Evolutionary conservation across 495 filamentous ascomycete species (phyloP), one percentile per base, ranked within the genome.

Genomic region (Aspergillus carlsbadensis): DNA sequence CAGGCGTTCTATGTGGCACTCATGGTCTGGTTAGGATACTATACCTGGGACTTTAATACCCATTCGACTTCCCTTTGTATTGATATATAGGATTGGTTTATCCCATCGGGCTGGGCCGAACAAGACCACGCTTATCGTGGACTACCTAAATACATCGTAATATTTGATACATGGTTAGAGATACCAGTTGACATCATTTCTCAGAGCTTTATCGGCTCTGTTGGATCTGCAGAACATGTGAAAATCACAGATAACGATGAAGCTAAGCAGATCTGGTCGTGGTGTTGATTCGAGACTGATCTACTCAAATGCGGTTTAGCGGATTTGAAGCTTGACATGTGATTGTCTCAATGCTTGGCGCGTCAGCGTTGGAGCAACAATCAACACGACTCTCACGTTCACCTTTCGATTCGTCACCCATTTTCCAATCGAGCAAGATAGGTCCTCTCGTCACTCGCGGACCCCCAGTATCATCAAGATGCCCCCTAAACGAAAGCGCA

Each of bases 401-500:
- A n/a, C 6, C 34, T 6, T 15, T 29, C 35, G 13, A 29, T 2
- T 11, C 22, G 10, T 5, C 14, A 52, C 11, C 10, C 5, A 35
- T 18, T 21, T n/a, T 31, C 6, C n/a, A n/a, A n/a, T n/a, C n/a
- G n/a, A n/a, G n/a, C n/a, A n/a, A n/a, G n/a, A n/a, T n/a, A n/a
- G n/a, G n/a, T n/a, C n/a, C n/a, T n/a, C n/a, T n/a, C n/a, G n/a
- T n/a, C n/a, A n/a, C n/a, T n/a, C n/a, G n/a, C n/a, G n/a, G n/a
- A n/a, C n/a, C n/a, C n/a, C n/a, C n/a, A 11, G 10, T 43, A 22
- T 14, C 26, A n/a, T 36, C 37, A 29, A 37, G 43, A 73, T 73
- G 70, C 70, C 70, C 31, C 62, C 70, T 15, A 76, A 76, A 62
- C 59, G 73, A 53, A 76, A 76, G 62, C 71, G 58, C 49, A 39